Base-by-base conservation (phyloP, 371 early-diverging fungal species). In the Mortierella sp. region DNA sequence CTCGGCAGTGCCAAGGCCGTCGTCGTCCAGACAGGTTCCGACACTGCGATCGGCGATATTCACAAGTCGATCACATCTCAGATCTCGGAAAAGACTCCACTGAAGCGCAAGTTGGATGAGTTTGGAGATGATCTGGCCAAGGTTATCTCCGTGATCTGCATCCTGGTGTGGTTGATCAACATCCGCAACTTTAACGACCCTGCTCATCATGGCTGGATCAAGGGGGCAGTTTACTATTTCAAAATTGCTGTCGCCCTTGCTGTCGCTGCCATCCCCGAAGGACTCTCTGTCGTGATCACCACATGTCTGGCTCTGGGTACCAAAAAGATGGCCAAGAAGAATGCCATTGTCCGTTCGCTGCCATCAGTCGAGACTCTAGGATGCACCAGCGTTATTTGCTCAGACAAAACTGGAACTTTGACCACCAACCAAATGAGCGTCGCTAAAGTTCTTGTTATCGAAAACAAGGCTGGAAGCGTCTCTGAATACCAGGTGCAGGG, bases 371-470 rank as follows among this genome's bases (percentile, higher is more conserved):
- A 97, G 67, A 96, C 97, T 7, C 87, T 97, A 17, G 97, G 97
- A 50, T 94, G 95, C 9, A 95, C 97, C 49, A 97, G 97, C 15
- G 81, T 95, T 14, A 82, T 98, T 51, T 96, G 95, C 48, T 95
- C 96, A 0, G 97, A 97, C 76, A 97, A 98, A 81, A 97, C 99
- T 8, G 98, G 98, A 42, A 98, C 99, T 34, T 84, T 97, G 63
- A 99, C 99, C 6, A 97, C 96, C 28, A 97, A 96, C 80, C 92
- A 93, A 70, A 97, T 97, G 97, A 88, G 90, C 56, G 97, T 94
- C 4, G 83, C 92, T 9, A 83, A 88, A 42, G 83, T 92, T 39
- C 48, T 80, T n/a, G 56, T 82, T 12, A 73, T 82, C 28, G 81
- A 75, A 15, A 70, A 61, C 32, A 60, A 53, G 5, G 49, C 70